Evolutionary conservation across 805 yeast species (phyloP).

Genomic region (Candida awuae): DNA sequence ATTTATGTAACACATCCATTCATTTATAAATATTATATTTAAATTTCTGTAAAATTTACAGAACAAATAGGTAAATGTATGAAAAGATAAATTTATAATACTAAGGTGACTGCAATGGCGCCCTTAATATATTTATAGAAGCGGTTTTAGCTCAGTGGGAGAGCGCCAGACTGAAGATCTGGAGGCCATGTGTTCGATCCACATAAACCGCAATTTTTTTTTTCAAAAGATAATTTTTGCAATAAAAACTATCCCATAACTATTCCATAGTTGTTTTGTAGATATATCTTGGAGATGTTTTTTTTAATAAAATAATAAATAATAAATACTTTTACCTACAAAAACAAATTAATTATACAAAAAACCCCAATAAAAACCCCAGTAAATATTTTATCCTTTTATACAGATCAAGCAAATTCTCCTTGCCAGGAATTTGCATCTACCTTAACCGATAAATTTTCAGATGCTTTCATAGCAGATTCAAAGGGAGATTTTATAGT

Average conservation of each 20-base stretch:
- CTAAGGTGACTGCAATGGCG: no score
- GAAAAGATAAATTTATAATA: no score
- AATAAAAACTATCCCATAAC: background rate
- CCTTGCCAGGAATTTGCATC: slow-evolving; percentile 8
- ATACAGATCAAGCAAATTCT: slow-evolving; percentile 2
- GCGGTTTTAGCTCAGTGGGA: slow-evolving; percentile 18
- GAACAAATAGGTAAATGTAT: no score
- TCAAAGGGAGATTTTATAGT: slow-evolving; percentile 3
- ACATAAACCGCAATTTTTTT: slow-evolving; percentile 14
- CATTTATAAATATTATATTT: no score
- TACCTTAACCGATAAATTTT: background rate
- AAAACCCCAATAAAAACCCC: background rate
- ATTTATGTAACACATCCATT: no score
- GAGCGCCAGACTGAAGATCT: slow-evolving; percentile 21
- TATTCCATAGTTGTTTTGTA: background rate
- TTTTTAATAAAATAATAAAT: no score
- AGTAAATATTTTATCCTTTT: background rate
- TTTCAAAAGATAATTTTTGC: background rate
- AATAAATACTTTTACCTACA: no score
- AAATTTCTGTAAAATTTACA: no score
- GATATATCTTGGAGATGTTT: background rate
- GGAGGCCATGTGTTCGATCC: slow-evolving; percentile 21
- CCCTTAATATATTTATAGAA: no score
- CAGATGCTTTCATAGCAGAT: slow-evolving; percentile 6
- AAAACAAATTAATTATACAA: no score